Base-by-base conservation (phyloP, 2,329 filamentous ascomycete genomes). In the Colletotrichum aenigma region DNA sequence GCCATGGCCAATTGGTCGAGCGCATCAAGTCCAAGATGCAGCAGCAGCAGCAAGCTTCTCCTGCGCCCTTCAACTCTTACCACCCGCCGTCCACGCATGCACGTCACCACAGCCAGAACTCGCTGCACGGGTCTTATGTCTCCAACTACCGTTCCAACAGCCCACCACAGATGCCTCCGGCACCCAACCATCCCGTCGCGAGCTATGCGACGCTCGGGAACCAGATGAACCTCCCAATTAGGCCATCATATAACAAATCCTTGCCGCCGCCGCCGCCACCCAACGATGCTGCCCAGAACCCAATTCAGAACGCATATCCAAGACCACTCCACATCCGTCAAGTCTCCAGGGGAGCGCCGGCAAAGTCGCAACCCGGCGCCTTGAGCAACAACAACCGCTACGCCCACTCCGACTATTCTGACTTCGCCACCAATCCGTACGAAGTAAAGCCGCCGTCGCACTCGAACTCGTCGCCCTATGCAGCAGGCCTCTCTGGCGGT, bases 1-100 rank as follows among this genome's bases (percentile, higher is more conserved):
- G 94, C 0, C 95, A 97, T 80, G 89, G 88, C 12, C 87, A 90
- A 4, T 88, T 98, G 6, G 94, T 96, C 4, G 91, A 93, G 5
- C 86, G 89, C n/a, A 84, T 95, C 43, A 98, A 66, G 26, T 68
- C 66, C 36, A 77, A 76, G 56, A 64, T 71, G 12, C 58, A 56
- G 36, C 58, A 61, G 9, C 72, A 70, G 36, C 62, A 61, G 9
- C 72, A 70, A n/a, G 43, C 18, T 28, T 24, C 24, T 26, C 28
- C 21, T 9, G 18, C 30, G 28, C 10, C 43, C 34, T 48, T 62
- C 66, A 28, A 6, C 18, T 32, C 58, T 9, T 67, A 38, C 32
- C 32, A 58, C 10, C 62, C 9, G 30, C 8, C 26, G 10, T 34
- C 58, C 26, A 61, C 32, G 32, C 70, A 67, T 18, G 32, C 52